These are phyloP conservation scores for Nannochloropsis oceanica DNA, from an alignment of 108 stramenopile species.

Conservation along the genomic window DNA sequence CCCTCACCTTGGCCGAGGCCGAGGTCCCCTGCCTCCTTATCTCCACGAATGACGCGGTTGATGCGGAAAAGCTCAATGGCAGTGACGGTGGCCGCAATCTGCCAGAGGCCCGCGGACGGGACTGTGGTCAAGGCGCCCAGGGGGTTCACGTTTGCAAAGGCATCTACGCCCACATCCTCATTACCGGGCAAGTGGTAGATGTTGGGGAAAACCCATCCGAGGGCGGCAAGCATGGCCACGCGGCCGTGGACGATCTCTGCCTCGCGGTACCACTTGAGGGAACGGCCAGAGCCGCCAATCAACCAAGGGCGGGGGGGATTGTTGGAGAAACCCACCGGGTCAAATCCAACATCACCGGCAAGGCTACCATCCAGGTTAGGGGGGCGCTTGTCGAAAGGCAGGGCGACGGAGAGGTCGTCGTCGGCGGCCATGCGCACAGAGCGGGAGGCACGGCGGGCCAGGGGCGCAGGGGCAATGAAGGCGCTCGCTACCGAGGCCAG, in stretches of 20 bases:
- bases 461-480: not conserved
- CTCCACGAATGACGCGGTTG: constrained; percentile 56
- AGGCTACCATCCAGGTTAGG: constrained; percentile 65
- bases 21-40: constrained; percentile 64
- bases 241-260: constrained; percentile 93
- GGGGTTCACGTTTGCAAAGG: constrained; percentile 80
- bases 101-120: constrained; percentile 60
- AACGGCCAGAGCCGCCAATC: constrained; percentile 36
- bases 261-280: constrained; percentile 74
- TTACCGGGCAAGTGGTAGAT: constrained; percentile 87
- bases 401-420: constrained; percentile 8
- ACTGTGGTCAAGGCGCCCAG: constrained; percentile 60
- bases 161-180: constrained; percentile 67
- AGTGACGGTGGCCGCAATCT: constrained; percentile 68
- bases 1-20: constrained; percentile 73
- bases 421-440: constrained; percentile 7
- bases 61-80: constrained; percentile 68
- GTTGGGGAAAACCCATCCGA: constrained; percentile 82
- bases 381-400: constrained; percentile 24
- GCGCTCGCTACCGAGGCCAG: not conserved
- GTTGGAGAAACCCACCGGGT: constrained; percentile 85
- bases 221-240: constrained; percentile 84
- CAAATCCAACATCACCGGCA: constrained; percentile 85
- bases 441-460: not conserved
- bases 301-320: constrained; percentile 48